These are phyloP conservation scores for Cicer chorassanicum DNA, from an alignment of 306 rosid genomes.

Conservation along the genomic window DNA sequence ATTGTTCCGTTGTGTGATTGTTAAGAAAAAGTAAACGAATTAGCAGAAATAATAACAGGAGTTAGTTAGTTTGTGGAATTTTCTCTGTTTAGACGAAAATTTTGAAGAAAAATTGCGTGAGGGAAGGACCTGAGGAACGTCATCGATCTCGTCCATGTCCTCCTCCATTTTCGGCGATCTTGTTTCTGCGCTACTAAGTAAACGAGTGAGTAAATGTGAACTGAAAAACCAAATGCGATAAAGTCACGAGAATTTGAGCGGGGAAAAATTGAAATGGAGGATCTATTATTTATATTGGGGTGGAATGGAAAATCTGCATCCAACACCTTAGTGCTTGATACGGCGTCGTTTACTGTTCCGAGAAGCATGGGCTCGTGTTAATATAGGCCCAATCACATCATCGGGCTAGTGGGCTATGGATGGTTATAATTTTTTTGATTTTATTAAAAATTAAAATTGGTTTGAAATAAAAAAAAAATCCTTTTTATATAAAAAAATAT, in stretches of 20 bases:
- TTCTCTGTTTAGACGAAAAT: not conserved
- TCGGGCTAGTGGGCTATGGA: too few relatives aligned
- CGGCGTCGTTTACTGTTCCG: not conserved
- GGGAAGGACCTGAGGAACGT: slow-evolving; percentile 73
- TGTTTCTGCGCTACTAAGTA: slow-evolving; percentile 3
- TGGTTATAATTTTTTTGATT: too few relatives aligned
- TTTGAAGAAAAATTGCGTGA: slow-evolving; percentile 24
- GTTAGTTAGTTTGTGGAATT: not conserved
- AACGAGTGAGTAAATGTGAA: slow-evolving; percentile 3
- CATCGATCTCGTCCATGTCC: slow-evolving; percentile 84
- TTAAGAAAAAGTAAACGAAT: not conserved
- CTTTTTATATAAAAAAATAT: too few relatives aligned
- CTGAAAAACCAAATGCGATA: slow-evolving; percentile 19
- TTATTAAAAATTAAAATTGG: too few relatives aligned
- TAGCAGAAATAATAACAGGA: not conserved
- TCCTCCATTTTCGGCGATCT: slow-evolving; percentile 71
- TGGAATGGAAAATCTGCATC: not conserved
- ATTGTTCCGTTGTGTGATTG: not conserved
- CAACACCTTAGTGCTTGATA: not conserved
- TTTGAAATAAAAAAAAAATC: too few relatives aligned
- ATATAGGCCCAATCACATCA: too few relatives aligned
- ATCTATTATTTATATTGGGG: slow-evolving; percentile 35
- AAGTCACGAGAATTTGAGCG: slow-evolving; percentile 23
- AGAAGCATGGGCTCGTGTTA: not conserved
- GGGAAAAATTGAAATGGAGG: slow-evolving; percentile 15